Evolutionary conservation across 768 basidiomycete species (phyloP).

Genomic region (Psilocybe azurescens): DNA sequence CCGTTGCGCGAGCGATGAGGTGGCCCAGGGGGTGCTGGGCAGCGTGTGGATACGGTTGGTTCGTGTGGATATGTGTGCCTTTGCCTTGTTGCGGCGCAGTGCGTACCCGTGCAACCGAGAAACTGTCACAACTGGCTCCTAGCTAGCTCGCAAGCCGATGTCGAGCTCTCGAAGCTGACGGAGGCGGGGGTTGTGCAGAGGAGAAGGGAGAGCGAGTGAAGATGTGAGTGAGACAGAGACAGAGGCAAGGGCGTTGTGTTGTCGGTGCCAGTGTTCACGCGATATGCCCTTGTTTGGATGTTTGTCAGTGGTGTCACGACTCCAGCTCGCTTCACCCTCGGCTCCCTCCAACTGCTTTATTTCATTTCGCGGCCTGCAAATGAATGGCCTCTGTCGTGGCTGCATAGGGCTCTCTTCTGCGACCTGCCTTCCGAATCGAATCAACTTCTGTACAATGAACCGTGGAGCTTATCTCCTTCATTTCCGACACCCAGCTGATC

Average conservation of each 20-base stretch:
- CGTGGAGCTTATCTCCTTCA: too few relatives aligned
- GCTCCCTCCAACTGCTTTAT: not conserved
- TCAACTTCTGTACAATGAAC: too few relatives aligned
- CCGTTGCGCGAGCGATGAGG: not conserved
- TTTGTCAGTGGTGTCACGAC: slow-evolving; percentile 14
- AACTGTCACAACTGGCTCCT: not conserved
- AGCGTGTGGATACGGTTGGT: too few relatives aligned
- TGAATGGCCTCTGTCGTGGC: too few relatives aligned
- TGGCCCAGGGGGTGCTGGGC: too few relatives aligned
- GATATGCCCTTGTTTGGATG: slow-evolving; percentile 21
- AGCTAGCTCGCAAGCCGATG: not conserved
- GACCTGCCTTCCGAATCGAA: not conserved
- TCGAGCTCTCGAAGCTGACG: not conserved
- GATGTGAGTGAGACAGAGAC: slow-evolving; percentile 17
- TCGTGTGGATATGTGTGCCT: too few relatives aligned
- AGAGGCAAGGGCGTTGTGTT: slow-evolving; percentile 11
- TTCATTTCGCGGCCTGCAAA: not conserved
- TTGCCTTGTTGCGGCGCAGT: not conserved
- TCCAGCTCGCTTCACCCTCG: too few relatives aligned
- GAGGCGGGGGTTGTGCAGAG: slow-evolving; percentile 12
- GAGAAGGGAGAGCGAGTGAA: slow-evolving; percentile 1
- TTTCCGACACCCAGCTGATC: too few relatives aligned
- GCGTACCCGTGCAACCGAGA: slow-evolving; percentile 3
- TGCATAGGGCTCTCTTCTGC: not conserved
- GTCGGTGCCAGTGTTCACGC: slow-evolving; percentile 15